Base-by-base conservation (phyloP, 495 filamentous ascomycete species). In the Penicillium turbatum region DNA sequence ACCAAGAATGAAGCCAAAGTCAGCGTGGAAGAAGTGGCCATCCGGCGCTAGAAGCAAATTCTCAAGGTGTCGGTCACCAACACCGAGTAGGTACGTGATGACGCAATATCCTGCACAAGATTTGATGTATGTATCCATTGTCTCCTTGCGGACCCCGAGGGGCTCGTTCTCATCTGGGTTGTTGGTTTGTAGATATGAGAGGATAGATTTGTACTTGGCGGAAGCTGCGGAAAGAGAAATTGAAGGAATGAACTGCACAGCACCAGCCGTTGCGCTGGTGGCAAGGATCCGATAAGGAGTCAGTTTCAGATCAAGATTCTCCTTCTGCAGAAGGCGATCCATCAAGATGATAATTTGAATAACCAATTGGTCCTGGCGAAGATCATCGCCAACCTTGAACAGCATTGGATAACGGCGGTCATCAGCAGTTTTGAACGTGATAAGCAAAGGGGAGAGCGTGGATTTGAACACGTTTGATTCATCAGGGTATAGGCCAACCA, bases 271-370 rank as follows among this genome's bases (percentile, higher is more conserved):
- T 6, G 91, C 84, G 55, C 86, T 87, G 5, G 95, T 97, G 6
- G 93, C 95, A 9, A 99, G 84, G 56, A 97, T 96, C 51, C 92
- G 89, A 74, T 97, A 99, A 5, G 93, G 93, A 0, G 91, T 88
- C 1, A 99, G 78, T 65, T 95, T 96, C 19, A 99, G 80, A 68
- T 99, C 93, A 3, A 99, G 82, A 60, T 99, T 99, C 64, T 97
- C 93, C 60, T 97, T 97, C 42, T 86, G 88, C 11, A 99, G 82
- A 13, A 99, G 85, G 26, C 91, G 87, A 62, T 99, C 93, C 93
- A 99, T 99, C 42, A 99, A 79, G 1, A 87, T 95, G 67, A 99
- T 95, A 61, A 97, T 97, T 57, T 99, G 93, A 55, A 99, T 95
- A 41, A 97, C 91, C 0, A 99, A 82, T 68, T 99, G 93, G 61